These are phyloP conservation scores for Phytophthora tubulina DNA, from an alignment of 352 stramenopile species.

Conservation along the genomic window DNA sequence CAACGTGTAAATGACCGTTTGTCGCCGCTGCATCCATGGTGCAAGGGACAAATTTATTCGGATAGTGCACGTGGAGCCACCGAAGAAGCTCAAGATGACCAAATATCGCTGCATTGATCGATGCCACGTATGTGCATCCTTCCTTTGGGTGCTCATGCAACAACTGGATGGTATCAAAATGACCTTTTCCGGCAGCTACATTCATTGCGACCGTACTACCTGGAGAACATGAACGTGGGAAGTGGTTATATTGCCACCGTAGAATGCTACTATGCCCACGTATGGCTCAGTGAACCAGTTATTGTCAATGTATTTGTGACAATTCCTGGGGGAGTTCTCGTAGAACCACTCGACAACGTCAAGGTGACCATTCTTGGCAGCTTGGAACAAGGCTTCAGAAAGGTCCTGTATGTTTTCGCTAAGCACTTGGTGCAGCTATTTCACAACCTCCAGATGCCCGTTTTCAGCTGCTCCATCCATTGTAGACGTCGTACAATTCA, in stretches of 20 bases:
- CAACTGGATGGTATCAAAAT: not conserved
- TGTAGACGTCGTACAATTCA: not conserved
- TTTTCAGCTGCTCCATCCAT: conserved; percentile 9
- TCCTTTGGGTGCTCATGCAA: not conserved
- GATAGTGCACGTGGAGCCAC: not conserved
- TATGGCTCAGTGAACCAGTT: too few relatives aligned
- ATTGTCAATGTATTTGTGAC: too few relatives aligned
- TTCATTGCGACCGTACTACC: too few relatives aligned
- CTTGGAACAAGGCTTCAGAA: not conserved
- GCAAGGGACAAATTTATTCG: not conserved
- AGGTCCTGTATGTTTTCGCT: not conserved
- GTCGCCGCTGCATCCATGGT: not conserved
- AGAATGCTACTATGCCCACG: too few relatives aligned
- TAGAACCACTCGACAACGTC: not conserved
- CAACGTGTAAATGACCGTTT: not conserved
- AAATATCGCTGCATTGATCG: not conserved
- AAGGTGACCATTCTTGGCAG: not conserved
- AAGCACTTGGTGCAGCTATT: not conserved
- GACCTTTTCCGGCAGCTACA: not conserved
- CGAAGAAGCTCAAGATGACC: not conserved
- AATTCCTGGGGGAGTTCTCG: too few relatives aligned
- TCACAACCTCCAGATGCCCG: not conserved
- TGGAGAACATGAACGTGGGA: not conserved
- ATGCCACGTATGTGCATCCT: not conserved
- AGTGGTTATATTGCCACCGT: not conserved